Evolutionary conservation across 345 rosid genomes (phyloP), one percentile per base, ranked within the genome.

Genomic region (Citrus australasica): DNA sequence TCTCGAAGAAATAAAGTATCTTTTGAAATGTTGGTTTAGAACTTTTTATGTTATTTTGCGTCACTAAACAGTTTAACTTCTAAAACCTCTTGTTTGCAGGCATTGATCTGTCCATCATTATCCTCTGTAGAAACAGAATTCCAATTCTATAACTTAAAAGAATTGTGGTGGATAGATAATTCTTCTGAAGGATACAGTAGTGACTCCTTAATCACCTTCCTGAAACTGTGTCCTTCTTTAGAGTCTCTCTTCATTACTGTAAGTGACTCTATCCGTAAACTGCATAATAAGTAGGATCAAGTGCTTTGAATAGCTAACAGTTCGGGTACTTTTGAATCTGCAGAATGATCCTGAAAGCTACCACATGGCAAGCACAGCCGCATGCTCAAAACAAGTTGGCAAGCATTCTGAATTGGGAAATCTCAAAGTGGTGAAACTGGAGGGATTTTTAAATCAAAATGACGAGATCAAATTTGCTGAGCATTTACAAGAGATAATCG

Each of bases 151-250:
- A 84, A 80, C 24, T 71, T 91, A 70, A 87, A 85, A 65, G 93
- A 88, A 73, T 17, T 91, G 67, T 74, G 86, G 85, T 91, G 95
- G 95, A 87, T 88, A 4, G 95, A 91, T 63, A 72, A 76, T 79
- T 81, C 79, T 16, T 51, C 71, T 33, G 78, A 80, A 78, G 79
- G 78, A 72, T 83, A 71, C 78, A 86, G 85, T 70, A 72, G 46
- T 21, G 81, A 69, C 55, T 67, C 83, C 28, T 22, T 90, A 13
- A 79, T 89, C 76, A 78, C 84, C 56, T 91, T 88, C 84, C 82
- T 91, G 62, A 87, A 84, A 58, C 80, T 91, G 7, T 89, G 91
- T 28, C 92, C 91, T 60, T 84, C 89, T 1, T 65, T 91, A 6
- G 88, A 88, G 82, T 78, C 74, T 69, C 86, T 91, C 69, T 87